phyloP scores from a whole-genome alignment of 208 protist species.

The Crithidia thermophila region DNA sequence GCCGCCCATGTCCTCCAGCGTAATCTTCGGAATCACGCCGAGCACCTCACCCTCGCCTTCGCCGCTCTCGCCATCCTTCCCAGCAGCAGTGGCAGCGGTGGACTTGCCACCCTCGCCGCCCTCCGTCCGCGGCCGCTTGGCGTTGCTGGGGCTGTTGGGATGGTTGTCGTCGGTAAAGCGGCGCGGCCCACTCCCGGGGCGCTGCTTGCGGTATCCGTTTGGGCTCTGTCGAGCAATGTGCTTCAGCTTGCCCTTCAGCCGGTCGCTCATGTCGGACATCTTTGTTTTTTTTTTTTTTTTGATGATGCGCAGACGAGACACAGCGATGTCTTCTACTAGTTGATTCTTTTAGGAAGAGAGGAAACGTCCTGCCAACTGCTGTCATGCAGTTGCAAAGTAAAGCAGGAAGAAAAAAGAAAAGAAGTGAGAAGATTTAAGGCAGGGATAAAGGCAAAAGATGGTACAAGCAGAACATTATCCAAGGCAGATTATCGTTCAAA shows the following conservation, averaged over 20 bases:
- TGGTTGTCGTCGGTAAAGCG: slow-evolving; percentile 28
- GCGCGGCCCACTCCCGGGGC: slow-evolving; percentile 24
- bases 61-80: slow-evolving; percentile 18
- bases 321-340: too few relatives aligned
- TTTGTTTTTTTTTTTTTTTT: too few relatives aligned
- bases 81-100: neutral
- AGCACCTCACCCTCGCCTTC: slow-evolving; percentile 33
- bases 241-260: slow-evolving; percentile 60
- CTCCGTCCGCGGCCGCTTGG: slow-evolving; percentile 38
- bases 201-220: slow-evolving; percentile 42
- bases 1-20: slow-evolving; percentile 93
- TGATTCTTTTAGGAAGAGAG: too few relatives aligned
- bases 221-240: slow-evolving; percentile 51
- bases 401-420: too few relatives aligned
- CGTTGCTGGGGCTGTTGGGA: slow-evolving; percentile 14
- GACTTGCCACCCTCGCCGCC: slow-evolving; percentile 11
- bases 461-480: too few relatives aligned
- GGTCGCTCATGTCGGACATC: slow-evolving; percentile 65
- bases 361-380: too few relatives aligned
- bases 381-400: too few relatives aligned
- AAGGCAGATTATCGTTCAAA: too few relatives aligned
- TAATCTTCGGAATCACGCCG: slow-evolving; percentile 85
- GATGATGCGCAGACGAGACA: too few relatives aligned
- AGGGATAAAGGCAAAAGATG: too few relatives aligned
- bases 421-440: too few relatives aligned